Percentiles rank a stretch among this genome's conserved stretches.
phyloP scores from a whole-genome alignment of 306 rosid genomes.

The Purshia tridentata region DNA sequence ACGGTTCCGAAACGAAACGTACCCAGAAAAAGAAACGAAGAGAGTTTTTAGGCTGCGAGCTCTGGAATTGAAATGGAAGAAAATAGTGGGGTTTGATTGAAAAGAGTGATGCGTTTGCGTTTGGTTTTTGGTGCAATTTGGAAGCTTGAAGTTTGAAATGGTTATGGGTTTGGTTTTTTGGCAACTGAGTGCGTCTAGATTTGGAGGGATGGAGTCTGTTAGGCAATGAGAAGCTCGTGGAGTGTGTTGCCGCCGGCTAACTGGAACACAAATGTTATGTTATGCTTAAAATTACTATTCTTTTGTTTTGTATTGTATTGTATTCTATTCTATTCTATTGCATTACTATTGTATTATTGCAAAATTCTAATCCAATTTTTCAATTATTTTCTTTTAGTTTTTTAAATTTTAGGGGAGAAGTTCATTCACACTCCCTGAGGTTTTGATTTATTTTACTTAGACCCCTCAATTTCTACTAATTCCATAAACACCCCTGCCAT shows the following conservation, averaged over 20 bases:
- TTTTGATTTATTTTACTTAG: too few relatives aligned
- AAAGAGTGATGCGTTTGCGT: not conserved
- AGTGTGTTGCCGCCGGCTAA: not conserved
- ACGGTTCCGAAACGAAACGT: not conserved
- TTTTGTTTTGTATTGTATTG: too few relatives aligned
- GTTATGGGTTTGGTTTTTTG: not conserved
- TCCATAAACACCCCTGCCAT: too few relatives aligned
- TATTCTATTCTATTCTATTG: too few relatives aligned
- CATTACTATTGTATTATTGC: too few relatives aligned
- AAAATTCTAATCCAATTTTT: too few relatives aligned
- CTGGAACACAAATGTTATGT: too few relatives aligned
- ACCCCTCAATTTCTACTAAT: too few relatives aligned
- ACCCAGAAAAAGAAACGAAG: slow-evolving; percentile 13
- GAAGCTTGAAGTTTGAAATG: not conserved
- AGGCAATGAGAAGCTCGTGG: slow-evolving; percentile 35
- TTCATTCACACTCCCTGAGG: too few relatives aligned
- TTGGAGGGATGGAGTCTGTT: slow-evolving; percentile 17
- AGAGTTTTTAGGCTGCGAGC: not conserved
- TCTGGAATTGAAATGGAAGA: not conserved
- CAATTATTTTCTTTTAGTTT: too few relatives aligned
- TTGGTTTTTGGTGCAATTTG: not conserved
- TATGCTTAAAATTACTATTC: too few relatives aligned
- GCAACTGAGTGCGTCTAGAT: not conserved
- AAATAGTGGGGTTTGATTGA: not conserved
- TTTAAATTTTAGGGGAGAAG: too few relatives aligned